A percentile compares a stretch with the other conserved stretches of the same genome.
phyloP scores from a whole-genome alignment of 2,329 filamentous ascomycete genomes.

The Microsporum audouinii region DNA sequence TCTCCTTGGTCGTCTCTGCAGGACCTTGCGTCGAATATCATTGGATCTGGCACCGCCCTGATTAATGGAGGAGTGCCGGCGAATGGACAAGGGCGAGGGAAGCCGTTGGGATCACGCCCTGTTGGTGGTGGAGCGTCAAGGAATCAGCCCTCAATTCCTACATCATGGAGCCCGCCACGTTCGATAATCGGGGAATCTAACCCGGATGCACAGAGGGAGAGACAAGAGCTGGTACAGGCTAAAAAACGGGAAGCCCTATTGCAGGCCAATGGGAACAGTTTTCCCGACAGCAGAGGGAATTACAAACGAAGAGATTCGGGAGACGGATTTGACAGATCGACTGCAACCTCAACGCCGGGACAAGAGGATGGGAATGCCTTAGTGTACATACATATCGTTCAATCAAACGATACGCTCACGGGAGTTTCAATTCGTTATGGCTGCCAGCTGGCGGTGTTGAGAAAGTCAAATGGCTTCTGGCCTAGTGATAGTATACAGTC shows the following conservation, averaged over 20 bases:
- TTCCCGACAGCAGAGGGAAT: slow-evolving; percentile 25
- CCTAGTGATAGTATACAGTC: slow-evolving; percentile 82
- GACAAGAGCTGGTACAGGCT: slow-evolving; percentile 36
- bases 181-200: slow-evolving; percentile 22
- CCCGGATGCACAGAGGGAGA: slow-evolving; percentile 33
- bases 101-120: slow-evolving; percentile 26
- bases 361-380: slow-evolving; percentile 61
- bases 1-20: slow-evolving; percentile 40
- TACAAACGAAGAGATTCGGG: slow-evolving; percentile 39
- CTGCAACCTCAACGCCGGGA: slow-evolving; percentile 30
- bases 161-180: slow-evolving; percentile 33
- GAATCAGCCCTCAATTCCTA: slow-evolving; percentile 6
- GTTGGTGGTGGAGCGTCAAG: background rate
- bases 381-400: slow-evolving; percentile 82
- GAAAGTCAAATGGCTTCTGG: slow-evolving; percentile 88
- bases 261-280: slow-evolving; percentile 32
- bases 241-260: slow-evolving; percentile 38
- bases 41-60: slow-evolving; percentile 30
- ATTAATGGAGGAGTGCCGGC: slow-evolving; percentile 18
- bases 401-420: slow-evolving; percentile 73
- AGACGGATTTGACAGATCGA: slow-evolving; percentile 23
- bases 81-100: slow-evolving; percentile 23
- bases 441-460: slow-evolving; percentile 69
- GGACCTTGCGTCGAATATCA: slow-evolving; percentile 37
- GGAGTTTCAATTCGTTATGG: slow-evolving; percentile 84